Base-by-base conservation (phyloP, 176 grass and related monocot genomes). In the Oryza rufipogon region DNA sequence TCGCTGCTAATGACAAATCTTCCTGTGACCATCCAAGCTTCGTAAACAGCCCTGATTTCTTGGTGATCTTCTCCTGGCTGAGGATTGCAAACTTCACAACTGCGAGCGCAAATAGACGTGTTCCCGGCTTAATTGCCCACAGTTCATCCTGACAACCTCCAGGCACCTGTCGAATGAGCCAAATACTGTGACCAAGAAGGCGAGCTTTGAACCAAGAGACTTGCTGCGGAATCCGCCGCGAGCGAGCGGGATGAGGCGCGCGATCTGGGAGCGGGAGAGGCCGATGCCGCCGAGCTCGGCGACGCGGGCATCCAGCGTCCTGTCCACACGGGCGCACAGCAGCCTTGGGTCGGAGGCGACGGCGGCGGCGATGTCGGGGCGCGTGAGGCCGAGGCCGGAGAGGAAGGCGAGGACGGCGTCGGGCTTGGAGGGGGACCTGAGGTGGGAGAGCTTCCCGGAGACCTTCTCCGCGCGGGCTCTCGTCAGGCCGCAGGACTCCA, bases 361-460 rank as follows among this genome's bases (percentile, higher is more conserved):
- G 14, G 5, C 14, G 47, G 1, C 10, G 11, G 69, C 63, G 36
- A 74, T 19, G 61, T 34, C 70, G 20, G 69, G 4, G 38, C 19
- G 47, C 13, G 81, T 11, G 46, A 88, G 20, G 63, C 81, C 87
- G 26, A 74, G 61, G 3, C 12, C 25, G 69, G 75, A 79, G 76
- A 84, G 87, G 69, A 84, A 77, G 44, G 56, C 52, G 42, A 73
- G 6, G 14, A 83, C 86, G 52, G 74, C 67, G 45, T 88, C 80
- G 68, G 75, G 81, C n/a, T 0, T 83, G 32, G 74, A 54, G 16
- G 86, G 15, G 41, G 58, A 78, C 41, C 30, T 83, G 44, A 88
- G 32, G 68, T 83, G 68, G 67, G 80, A 66, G 74, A 88, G 11
- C 0, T 56, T n/a, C 56, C 30, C 51, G 67, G 80, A 83, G 4